phyloP scores from a whole-genome alignment of 305 asterid species.

The Fraxinus sp. region DNA sequence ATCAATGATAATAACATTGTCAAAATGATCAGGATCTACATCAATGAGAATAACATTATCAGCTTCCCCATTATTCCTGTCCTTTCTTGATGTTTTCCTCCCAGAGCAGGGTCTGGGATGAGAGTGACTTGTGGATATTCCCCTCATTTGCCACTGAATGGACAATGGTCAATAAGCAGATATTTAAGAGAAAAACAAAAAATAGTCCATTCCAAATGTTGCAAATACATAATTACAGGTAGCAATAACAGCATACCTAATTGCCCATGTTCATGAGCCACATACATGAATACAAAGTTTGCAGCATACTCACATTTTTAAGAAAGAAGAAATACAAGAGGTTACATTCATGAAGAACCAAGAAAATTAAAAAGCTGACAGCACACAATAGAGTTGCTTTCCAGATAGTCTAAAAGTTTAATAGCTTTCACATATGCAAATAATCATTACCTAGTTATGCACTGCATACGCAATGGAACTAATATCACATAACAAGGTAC shows the following conservation, averaged over 20 bases:
- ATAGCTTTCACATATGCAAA: background rate
- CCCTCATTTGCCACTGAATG: constrained; percentile 49
- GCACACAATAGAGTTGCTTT: background rate
- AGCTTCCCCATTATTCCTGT: constrained; percentile 38
- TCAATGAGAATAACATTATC: constrained; percentile 64
- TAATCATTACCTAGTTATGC: background rate
- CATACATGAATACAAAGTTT: background rate
- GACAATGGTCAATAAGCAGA: constrained; percentile 6
- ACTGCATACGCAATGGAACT: background rate
- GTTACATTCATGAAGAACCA: background rate
- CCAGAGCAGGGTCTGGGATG: constrained; percentile 45
- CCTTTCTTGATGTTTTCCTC: constrained; percentile 49
- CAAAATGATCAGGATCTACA: constrained; percentile 46
- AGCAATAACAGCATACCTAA: background rate
- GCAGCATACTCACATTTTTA: background rate
- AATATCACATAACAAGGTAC: background rate
- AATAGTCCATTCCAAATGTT: background rate
- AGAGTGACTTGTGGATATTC: constrained; percentile 41
- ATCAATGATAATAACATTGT: constrained; percentile 60
- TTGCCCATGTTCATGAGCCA: background rate
- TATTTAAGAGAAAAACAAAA: background rate
- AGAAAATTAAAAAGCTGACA: background rate
- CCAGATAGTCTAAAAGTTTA: background rate
- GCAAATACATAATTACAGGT: background rate
- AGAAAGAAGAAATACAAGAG: background rate